Percentiles rank a stretch among this genome's conserved stretches.
Conservation (phyloP, 139 green algal species). For the Chlorella sp. region DNA sequence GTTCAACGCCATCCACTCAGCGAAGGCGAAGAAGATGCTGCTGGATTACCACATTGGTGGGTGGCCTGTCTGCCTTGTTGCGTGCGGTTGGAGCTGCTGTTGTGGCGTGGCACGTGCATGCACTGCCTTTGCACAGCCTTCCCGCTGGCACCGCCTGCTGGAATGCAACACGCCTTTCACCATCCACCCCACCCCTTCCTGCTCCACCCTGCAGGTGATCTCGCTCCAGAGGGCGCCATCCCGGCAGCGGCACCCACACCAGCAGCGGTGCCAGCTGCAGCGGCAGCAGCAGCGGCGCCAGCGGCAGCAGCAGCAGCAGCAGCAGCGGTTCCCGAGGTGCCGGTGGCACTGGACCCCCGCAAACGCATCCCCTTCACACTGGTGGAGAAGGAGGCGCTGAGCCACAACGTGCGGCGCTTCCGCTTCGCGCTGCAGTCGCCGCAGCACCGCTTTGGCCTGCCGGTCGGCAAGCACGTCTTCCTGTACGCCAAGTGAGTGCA, state of each 20-base stretch:
- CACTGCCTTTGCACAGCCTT: too few species aligned
- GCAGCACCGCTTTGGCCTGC: conserved; percentile 92
- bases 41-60: conserved; percentile 84
- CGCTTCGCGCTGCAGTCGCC: conserved; percentile 91
- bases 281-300: neutral
- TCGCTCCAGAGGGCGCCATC: neutral
- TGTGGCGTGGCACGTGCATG: too few species aligned
- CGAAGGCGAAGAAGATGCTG: conserved; percentile 89
- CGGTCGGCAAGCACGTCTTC: conserved; percentile 95
- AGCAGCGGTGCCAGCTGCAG: neutral
- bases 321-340: neutral
- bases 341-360: conserved; percentile 83
- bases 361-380: conserved; percentile 86
- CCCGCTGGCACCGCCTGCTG: too few species aligned
- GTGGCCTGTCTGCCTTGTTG: too few species aligned
- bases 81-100: too few species aligned
- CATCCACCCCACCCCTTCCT: neutral
- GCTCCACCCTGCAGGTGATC: neutral
- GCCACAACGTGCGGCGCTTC: conserved; percentile 90
- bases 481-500: conserved; percentile 80
- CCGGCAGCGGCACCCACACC: conserved; percentile 29
- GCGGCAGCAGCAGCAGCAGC: neutral
- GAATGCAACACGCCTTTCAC: neutral
- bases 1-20: conserved; percentile 91
- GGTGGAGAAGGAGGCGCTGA: conserved; percentile 81